Evolutionary conservation across 1,284 basidiomycete species (phyloP), one percentile per base, ranked within the genome.

Genomic region (Ustilago sp.): DNA sequence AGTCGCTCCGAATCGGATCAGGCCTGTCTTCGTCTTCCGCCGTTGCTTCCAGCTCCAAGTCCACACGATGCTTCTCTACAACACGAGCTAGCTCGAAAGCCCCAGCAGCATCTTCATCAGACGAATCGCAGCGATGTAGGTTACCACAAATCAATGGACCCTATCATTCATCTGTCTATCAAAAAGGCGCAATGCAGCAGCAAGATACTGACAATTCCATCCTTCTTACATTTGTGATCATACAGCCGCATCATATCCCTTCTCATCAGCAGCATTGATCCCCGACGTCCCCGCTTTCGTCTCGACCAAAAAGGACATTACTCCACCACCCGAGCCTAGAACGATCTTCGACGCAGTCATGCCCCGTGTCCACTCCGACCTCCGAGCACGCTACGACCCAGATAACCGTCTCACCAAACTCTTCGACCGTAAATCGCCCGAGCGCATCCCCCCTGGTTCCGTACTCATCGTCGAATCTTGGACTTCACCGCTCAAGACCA

Each of bases 401-500:
- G 65, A 64, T 53, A 78, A 78, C 41, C 59, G 74, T 2, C 74
- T 84, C 50, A 83, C 83, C 28, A 65, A 80, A 19, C 80, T 85
- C 8, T 85, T 85, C 43, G 77, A 81, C 43, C 76, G 84, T 47
- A 68, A 67, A 23, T 81, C 82, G 17, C 64, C 73, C 11, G 64
- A 75, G 6, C 74, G 76, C 50, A 77, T 85, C 51, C 84, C 82
- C 4, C 67, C 83, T 12, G 84, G 84, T 41, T 84, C 82, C 13
- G 80, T 86, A 13, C 58, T 86, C n/a, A 68, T 83, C 36, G 79
- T 86, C 48, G 83, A 86, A 62, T 77, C 81, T 7, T 86, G 81
- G 77, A 81, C 80, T 6, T 71, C 74, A 3, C 65, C 76, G 23
- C 63, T 64, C 54, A 79, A 80, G 53, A 80, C 78, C 41, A 77